Base-by-base conservation (phyloP, 495 filamentous ascomycete species). In the Aspergillus nidulans region DNA sequence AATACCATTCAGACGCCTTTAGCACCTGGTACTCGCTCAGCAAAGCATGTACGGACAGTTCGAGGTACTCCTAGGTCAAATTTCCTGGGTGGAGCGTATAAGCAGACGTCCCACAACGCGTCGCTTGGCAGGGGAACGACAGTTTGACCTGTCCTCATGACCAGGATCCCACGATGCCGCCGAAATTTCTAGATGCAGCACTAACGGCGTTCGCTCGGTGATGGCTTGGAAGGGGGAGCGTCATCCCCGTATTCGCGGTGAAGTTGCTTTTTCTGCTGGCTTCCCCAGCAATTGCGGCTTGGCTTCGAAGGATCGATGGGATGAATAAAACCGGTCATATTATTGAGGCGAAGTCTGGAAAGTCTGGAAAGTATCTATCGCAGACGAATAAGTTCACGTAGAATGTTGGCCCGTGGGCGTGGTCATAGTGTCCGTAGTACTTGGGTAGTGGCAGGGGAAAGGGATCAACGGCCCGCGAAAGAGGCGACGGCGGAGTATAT, bases 101-200 rank as follows among this genome's bases (percentile, higher is more conserved):
- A 36, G 47, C 20, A 23, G 3, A 38, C 47, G 60, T 58, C 50
- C 60, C 56, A 63, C 60, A 59, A 57, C 56, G 60, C 56, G 60
- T 41, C 45, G 55, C 60, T 63, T 59, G 60, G 56, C 60, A 63
- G 60, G 56, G 53, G 56, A 63, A 52, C 42, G 16, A 47, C 51
- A 53, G 49, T 19, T 18, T 49, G 38, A 49, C 30, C 43, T 48
- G 52, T 52, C 23, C 49, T 13, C 48, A 55, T 45, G 39, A 50
- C 40, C 49, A 23, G 9, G n/a, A 53, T 10, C 42, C 40, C 56
- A 46, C 49, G 24, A 49, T 44, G 40, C 42, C 20, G 56, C 50
- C 62, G 62, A 61, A 64, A 64, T 61, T 64, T 64, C 58, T 57
- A 57, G 58, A 61, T 55, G 62, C 62, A 53, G 52, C 49, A 42